Evolutionary conservation across 306 rosid genomes (phyloP), one percentile per base, ranked within the genome.

Genomic region (Vigna nakashimae): DNA sequence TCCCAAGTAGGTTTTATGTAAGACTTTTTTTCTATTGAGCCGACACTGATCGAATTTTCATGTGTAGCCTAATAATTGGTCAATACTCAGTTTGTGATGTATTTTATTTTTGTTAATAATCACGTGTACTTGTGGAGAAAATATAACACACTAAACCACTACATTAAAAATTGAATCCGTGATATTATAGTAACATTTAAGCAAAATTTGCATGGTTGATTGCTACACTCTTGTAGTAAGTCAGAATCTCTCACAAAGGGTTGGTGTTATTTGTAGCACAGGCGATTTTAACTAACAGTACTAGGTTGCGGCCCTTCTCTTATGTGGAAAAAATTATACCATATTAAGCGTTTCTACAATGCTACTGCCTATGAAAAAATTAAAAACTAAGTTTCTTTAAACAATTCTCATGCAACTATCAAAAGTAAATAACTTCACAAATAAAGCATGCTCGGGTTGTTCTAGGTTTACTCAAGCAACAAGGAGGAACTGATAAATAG

Each of bases 1-100:
- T n/a, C 32, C 46, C 73, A 71, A 62, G 46, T 38, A 66, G 14
- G 59, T 32, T 66, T 17, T 52, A 78, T 30, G 68, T 15, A 56
- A 57, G 68, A 48, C 69, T 9, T 57, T 0, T 22, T 55, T 12
- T 57, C 16, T 72, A 14, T 40, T 22, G 20, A 72, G 59, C 30
- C 50, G 28, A 36, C 30, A 28, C 10, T 30, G 30, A 32, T 49
- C 28, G 57, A 57, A 42, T 66, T 68, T 68, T 46, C 42, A 11
- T 6, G 28, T 30, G 28, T 26, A 24, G 59, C 50, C 20, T 16
- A 49, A n/a, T 49, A 69, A 28, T 69, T 48, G 5, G 2, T 1
- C 26, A 9, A 16, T 30, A 7, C 14, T 9, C 57, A 67, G 15
- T 14, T 32, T 48, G 55, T 28, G n/a, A 16, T 30, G 50, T 16